Base-by-base conservation (phyloP, 176 grass and related monocot genomes). In the Oryza glumipatula region DNA sequence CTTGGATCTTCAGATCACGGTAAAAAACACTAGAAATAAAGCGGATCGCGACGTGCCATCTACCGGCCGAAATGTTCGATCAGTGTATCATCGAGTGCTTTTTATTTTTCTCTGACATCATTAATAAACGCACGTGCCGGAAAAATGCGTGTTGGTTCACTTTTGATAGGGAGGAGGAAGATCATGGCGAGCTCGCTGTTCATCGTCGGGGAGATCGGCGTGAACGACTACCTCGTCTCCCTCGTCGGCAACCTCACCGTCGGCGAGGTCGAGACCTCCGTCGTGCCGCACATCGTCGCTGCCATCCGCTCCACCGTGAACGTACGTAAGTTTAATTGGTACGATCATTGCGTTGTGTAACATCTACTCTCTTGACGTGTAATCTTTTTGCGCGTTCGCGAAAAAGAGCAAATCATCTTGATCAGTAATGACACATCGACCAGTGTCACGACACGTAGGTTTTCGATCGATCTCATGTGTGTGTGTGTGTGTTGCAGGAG, bases 191-290 rank as follows among this genome's bases (percentile, higher is more conserved):
- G n/a, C 3, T 84, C 82, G 21, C 47, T 76, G 9, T 68, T 77
- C 82, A 0, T 82, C 22, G 80, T 94, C 52, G 92, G 89, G 1
- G 83, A 91, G 80, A 94, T 94, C 4, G 92, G 92, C 64, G 80
- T 87, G 3, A 94, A 94, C 43, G 92, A 94, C 72, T 89, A 94
- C 41, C 69, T 87, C 35, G 52, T 87, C 23, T 71, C 89, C 9
- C 76, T 94, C 17, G 14, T 80, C 54, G 73, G 70, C n/a, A 84
- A 84, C 65, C 58, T 4, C 72, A 70, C 71, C 38, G 41, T 38
- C 11, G 72, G 35, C 7, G 76, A 78, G 24, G 66, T 79, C 32
- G 64, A 60, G 39, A 70, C 71, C 63, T 85, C 43, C 43, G 43
- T 85, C 3, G 83, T 91, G 70, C 86, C 92, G 21, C 54, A 73